Base-by-base conservation (phyloP, 495 filamentous ascomycete genomes). In the Tuber borchii region DNA sequence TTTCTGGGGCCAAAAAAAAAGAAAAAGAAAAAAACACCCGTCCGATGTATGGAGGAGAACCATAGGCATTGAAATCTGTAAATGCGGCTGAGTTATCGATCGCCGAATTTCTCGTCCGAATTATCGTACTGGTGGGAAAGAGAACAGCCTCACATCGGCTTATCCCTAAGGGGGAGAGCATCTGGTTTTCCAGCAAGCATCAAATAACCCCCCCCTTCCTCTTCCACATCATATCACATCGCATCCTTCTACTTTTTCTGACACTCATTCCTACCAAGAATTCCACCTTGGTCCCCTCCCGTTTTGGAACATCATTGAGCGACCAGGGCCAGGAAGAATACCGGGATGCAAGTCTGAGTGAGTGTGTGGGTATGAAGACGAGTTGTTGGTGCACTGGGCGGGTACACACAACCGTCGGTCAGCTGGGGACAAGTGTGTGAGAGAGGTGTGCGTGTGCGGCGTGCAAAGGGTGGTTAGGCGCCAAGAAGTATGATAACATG, bases 31-130 rank as follows among this genome's bases (percentile, higher is more conserved):
- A 79, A 79, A 79, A 75, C 79, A 76, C 76, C 78, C 78, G 73
- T 79, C 78, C 22, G 22, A 56, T 56, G 48, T 75, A 45, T 72
- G 76, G 75, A 70, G 77, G 75, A 77, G 70, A 75, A 48, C 77
- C 77, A 79, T 72, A 78, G 70, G 22, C 48, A n/a, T 65, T 65
- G n/a, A 31, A 65, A 79, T 79, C 78, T 79, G 78, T 70, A 65
- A 79, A 79, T 79, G 78, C 78, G 78, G 78, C 78, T 79, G 78
- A 79, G 76, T 72, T 79, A 79, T 79, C 70, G 78, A 79, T 79
- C 78, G 72, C 72, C 73, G 48, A 71, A 77, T 72, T 72, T 43
- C 56, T 12, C 43, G 65, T 76, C 70, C 76, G 56, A 31, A 74
- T 69, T 69, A 79, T 61, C 69, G 56, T 79, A 65, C 76, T 72